Conservation (phyloP, 805 yeast genomes). For the Saturnispora diversa region DNA sequence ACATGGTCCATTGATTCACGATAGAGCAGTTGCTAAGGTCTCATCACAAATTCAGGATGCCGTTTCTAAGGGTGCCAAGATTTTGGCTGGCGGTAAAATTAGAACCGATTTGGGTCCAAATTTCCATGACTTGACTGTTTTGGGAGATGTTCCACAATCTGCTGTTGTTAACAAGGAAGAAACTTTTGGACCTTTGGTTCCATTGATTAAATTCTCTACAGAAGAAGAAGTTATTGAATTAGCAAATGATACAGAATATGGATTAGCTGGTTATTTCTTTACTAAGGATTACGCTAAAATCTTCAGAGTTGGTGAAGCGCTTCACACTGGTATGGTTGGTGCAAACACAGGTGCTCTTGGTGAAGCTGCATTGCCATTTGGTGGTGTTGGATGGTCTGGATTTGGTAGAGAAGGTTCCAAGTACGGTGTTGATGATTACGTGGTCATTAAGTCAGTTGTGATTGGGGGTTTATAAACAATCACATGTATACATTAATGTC, state of each 20-base stretch:
- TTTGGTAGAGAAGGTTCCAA: slow-evolving; percentile 84
- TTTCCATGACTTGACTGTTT: slow-evolving; percentile 64
- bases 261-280: slow-evolving; percentile 88
- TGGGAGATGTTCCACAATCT: slow-evolving; percentile 58
- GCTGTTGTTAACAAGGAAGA: slow-evolving; percentile 69
- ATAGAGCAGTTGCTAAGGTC: slow-evolving; percentile 70
- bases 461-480: slow-evolving; percentile 34
- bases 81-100: slow-evolving; percentile 56
- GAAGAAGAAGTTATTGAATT: slow-evolving; percentile 69
- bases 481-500: no score
- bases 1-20: slow-evolving; percentile 91
- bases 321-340: slow-evolving; percentile 88
- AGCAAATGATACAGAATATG: slow-evolving; percentile 80
- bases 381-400: slow-evolving; percentile 88
- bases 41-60: slow-evolving; percentile 71
- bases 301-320: slow-evolving; percentile 62
- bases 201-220: slow-evolving; percentile 71
- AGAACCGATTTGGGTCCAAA: slow-evolving; percentile 33
- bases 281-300: slow-evolving; percentile 64
- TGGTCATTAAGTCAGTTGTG: slow-evolving; percentile 56
- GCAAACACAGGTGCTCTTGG: slow-evolving; percentile 83
- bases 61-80: slow-evolving; percentile 72
- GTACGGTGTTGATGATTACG: slow-evolving; percentile 69
- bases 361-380: slow-evolving; percentile 84
- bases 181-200: slow-evolving; percentile 88